Conservation (phyloP, 352 stramenopile species). For the Phytophthora tentaculata region DNA sequence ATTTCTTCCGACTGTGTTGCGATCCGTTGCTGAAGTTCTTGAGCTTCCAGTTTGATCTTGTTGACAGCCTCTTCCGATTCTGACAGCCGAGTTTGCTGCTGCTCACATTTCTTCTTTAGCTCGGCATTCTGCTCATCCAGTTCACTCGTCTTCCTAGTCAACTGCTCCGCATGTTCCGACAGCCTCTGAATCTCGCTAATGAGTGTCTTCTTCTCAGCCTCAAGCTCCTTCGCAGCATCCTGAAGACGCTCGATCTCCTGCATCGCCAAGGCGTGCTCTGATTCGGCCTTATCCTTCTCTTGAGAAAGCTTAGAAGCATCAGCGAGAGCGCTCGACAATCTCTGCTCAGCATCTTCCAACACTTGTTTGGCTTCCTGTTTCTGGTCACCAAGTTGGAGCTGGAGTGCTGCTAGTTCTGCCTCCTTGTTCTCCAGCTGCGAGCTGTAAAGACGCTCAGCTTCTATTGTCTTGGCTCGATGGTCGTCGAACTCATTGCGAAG, state of each 20-base stretch:
- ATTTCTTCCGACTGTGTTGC: slow-evolving; percentile 18
- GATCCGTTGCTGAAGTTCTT: slow-evolving; percentile 29
- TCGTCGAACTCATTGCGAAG: slow-evolving; percentile 30
- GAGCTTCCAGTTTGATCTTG: slow-evolving; percentile 23
- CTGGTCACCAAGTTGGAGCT: slow-evolving; percentile 53
- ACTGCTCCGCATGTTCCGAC: slow-evolving; percentile 17
- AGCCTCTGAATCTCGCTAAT: slow-evolving; percentile 26
- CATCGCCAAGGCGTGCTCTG: slow-evolving; percentile 10
- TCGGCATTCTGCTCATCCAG: slow-evolving; percentile 22
- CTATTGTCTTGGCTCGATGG: slow-evolving; percentile 17
- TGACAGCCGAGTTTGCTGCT: slow-evolving; percentile 27
- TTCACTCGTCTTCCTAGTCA: slow-evolving; percentile 15
- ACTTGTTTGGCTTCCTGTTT: slow-evolving; percentile 34
- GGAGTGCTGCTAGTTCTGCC: slow-evolving; percentile 40
- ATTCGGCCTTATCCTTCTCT: slow-evolving; percentile 29
- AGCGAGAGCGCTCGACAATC: slow-evolving; percentile 24
- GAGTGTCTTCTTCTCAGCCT: slow-evolving; percentile 31
- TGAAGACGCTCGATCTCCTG: slow-evolving; percentile 30
- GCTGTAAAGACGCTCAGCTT: slow-evolving; percentile 24
- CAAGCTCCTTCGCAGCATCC: slow-evolving; percentile 16
- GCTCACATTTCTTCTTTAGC: slow-evolving; percentile 28
- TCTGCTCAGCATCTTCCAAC: slow-evolving; percentile 21
- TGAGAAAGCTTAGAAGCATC: slow-evolving; percentile 25
- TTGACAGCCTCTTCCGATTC: slow-evolving; percentile 26
- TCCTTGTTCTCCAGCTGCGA: slow-evolving; percentile 32